Percentiles rank a stretch among this genome's conserved stretches.
These are phyloP conservation scores for Alloteropsis angusta DNA, from an alignment of 202 grass and related monocot genomes.

Conservation along the genomic window DNA sequence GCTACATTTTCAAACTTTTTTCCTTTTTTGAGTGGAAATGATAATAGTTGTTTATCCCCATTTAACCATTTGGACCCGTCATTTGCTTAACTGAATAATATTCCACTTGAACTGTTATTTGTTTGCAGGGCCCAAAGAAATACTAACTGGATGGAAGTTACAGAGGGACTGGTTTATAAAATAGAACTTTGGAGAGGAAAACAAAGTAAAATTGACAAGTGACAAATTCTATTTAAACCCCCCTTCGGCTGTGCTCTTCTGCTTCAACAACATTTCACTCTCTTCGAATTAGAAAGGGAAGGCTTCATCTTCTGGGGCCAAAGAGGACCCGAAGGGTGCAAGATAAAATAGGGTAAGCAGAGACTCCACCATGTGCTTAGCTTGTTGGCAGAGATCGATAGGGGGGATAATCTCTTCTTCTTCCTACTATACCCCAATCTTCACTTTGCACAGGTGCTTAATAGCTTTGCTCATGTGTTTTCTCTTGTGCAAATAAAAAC, in stretches of 20 bases:
- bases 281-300: not conserved
- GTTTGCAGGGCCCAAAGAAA: not conserved
- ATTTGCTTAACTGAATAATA: no score
- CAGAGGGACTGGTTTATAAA: not conserved
- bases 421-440: no score
- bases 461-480: constrained; percentile 29
- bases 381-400: not conserved
- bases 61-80: no score
- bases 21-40: not conserved
- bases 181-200: not conserved
- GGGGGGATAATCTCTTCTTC: not conserved
- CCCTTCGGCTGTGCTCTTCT: not conserved
- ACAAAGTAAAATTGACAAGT: not conserved
- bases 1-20: not conserved
- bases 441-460: no score
- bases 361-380: not conserved
- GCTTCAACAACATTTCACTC: not conserved
- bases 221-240: constrained; percentile 29
- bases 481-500: constrained; percentile 20
- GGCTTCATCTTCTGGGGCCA: not conserved
- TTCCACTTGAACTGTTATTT: no score
- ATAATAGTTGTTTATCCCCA: no score
- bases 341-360: not conserved
- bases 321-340: not conserved
- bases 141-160: not conserved